Percentiles rank a stretch among this genome's conserved stretches.
Conservation (phyloP, 306 rosid genomes). For the Begonia loranthoides region DNA sequence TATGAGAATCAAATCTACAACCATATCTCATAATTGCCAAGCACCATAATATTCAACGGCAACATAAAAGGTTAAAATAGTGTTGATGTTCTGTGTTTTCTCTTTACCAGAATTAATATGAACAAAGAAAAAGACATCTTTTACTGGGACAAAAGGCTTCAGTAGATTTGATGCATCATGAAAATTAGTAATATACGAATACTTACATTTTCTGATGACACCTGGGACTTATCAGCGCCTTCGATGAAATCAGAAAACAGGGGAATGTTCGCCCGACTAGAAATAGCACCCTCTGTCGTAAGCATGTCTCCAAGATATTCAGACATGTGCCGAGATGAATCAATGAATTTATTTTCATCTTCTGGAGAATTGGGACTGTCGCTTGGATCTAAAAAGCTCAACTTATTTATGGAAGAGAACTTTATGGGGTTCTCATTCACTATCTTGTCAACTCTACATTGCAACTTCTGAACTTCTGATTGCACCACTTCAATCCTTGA, state of each 20-base stretch:
- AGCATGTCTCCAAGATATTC: conserved; percentile 22
- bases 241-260: conserved; percentile 19
- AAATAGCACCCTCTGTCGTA: conserved; percentile 21
- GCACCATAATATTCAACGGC: too few species aligned
- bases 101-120: too few species aligned
- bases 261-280: conserved; percentile 20
- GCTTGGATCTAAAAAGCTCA: conserved; percentile 16
- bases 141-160: too few species aligned
- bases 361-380: conserved; percentile 19
- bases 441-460: conserved; percentile 34
- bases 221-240: conserved; percentile 20
- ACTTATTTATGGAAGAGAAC: conserved; percentile 20
- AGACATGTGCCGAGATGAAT: conserved; percentile 23
- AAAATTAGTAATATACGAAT: background rate
- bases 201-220: conserved; percentile 34
- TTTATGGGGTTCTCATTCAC: conserved; percentile 29
- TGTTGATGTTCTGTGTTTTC: too few species aligned
- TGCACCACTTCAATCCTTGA: conserved; percentile 34
- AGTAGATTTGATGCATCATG: too few species aligned
- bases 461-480: conserved; percentile 32
- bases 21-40: too few species aligned
- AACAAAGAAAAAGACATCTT: too few species aligned
- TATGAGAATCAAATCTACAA: too few species aligned
- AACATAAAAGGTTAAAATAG: too few species aligned
- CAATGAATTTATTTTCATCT: conserved; percentile 14